Evolutionary conservation across 106 monocot genomes (phyloP), one percentile per base, ranked within the genome.

Genomic region (Phalaenopsis aphrodite): DNA sequence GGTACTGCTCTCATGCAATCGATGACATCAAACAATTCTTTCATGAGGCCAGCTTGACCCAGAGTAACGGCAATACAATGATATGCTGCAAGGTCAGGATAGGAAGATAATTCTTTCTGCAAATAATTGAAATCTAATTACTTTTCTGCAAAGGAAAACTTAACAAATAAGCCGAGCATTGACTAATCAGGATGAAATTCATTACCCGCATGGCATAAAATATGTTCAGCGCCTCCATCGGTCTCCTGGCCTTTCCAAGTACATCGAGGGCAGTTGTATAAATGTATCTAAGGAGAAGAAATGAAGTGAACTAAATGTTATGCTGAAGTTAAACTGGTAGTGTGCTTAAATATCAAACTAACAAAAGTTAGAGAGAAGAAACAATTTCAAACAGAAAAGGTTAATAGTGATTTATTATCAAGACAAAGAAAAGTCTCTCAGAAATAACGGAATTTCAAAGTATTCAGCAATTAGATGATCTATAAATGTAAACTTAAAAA

Each of bases 21-120:
- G 80, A 95, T 99, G 6, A 99, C 91, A 89, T 99, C 95, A 81
- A 95, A 99, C 82, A 99, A 85, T 77, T 95, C 99, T 85, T 95
- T 95, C 88, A 99, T 87, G 56, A 89, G 86, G 6, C 95, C 99
- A 15, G 95, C 93, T 93, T 95, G 99, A 47, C 99, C 99, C 78
- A 99, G 91, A 76, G 82, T 90, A 23, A 95, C 95, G 77, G 95
- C 87, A 83, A 99, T 99, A 80, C 99, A 99, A 84, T 90, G 95
- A 86, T 99, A 99, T 73, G 95, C 90, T 42, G 99, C 95, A 86
- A 93, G 86, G 78, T 99, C 99, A 58, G 99, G 99, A 81, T 99
- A 99, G 48, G 95, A 99, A 84, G 85, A 85, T 76, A 93, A 85
- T 81, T 91, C 87, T 87, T 90, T 72, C 99, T 99, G 88, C 85